Percentiles rank a stretch among this genome's conserved stretches.
These are phyloP conservation scores for Trametes cinnabarina DNA, from an alignment of 768 basidiomycete species.

Conservation along the genomic window DNA sequence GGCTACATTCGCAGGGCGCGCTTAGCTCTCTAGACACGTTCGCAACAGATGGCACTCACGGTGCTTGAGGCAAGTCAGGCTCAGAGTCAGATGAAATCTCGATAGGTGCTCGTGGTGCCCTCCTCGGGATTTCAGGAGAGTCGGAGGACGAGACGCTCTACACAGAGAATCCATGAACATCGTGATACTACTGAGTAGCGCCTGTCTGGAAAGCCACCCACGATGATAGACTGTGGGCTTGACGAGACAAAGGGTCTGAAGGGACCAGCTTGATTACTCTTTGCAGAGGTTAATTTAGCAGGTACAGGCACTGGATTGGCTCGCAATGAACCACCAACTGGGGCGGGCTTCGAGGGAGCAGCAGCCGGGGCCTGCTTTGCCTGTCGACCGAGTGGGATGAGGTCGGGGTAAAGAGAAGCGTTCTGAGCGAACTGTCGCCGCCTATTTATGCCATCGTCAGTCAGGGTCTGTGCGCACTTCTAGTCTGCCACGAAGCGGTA, in stretches of 20 bases:
- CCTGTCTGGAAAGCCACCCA: background rate
- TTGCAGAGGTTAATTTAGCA: background rate
- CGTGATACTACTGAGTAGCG: no score
- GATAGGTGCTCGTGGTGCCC: background rate
- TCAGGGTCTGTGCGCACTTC: background rate
- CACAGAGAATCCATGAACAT: no score
- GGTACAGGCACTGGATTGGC: background rate
- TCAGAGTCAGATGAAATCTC: conserved; percentile 27
- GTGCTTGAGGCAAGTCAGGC: conserved; percentile 15
- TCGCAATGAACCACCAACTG: background rate
- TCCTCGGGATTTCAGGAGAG: background rate
- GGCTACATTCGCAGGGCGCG: background rate
- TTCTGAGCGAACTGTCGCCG: conserved; percentile 17
- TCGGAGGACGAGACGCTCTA: conserved; percentile 11
- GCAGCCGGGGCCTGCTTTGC: background rate
- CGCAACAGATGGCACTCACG: background rate
- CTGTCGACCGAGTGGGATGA: conserved; percentile 9
- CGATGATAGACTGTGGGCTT: conserved; percentile 10
- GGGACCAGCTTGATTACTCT: background rate
- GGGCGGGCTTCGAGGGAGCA: background rate
- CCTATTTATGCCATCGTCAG: conserved; percentile 9
- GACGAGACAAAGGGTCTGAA: background rate
- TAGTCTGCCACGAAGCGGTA: background rate
- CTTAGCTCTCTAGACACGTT: background rate
- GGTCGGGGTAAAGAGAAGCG: conserved; percentile 15